These are phyloP conservation scores for Erodium texanum DNA, from an alignment of 441 rosid genomes.

Conservation along the genomic window DNA sequence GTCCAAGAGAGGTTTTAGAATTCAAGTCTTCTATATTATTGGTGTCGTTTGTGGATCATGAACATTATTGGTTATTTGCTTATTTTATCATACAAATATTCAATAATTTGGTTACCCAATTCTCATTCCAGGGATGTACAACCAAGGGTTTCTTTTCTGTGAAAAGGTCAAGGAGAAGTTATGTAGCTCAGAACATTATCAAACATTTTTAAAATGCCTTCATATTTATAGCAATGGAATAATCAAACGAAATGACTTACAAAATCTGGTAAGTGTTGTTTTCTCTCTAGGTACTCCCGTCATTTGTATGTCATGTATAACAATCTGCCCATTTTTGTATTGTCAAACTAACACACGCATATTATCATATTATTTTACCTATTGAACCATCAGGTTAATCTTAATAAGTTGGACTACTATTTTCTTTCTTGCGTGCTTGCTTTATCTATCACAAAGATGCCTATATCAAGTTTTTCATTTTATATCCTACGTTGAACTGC, in stretches of 20 bases:
- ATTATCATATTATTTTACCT: background rate
- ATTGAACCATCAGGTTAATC: background rate
- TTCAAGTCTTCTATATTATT: background rate
- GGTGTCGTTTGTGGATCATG: background rate
- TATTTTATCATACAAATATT: background rate
- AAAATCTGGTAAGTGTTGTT: conserved; percentile 58
- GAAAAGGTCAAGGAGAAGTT: conserved; percentile 82
- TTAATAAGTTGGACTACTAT: background rate
- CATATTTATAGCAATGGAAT: conserved; percentile 76
- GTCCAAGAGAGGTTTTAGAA: background rate
- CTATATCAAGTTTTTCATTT: background rate
- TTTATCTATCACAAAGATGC: background rate
- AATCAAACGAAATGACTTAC: conserved; percentile 66
- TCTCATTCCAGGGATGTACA: conserved; percentile 48
- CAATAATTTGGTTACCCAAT: conserved; percentile 13
- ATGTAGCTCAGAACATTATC: conserved; percentile 57
- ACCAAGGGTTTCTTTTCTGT: conserved; percentile 67
- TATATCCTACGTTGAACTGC: background rate
- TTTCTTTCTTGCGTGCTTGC: no score
- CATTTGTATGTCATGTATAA: background rate
- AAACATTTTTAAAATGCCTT: conserved; percentile 79
- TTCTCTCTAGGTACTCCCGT: conserved; percentile 4
- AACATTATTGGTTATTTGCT: background rate
- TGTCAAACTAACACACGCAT: background rate
- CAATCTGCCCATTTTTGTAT: conserved; percentile 9